phyloP scores from a whole-genome alignment of 129 eudicot species.

The Flaveria ramosissima region DNA sequence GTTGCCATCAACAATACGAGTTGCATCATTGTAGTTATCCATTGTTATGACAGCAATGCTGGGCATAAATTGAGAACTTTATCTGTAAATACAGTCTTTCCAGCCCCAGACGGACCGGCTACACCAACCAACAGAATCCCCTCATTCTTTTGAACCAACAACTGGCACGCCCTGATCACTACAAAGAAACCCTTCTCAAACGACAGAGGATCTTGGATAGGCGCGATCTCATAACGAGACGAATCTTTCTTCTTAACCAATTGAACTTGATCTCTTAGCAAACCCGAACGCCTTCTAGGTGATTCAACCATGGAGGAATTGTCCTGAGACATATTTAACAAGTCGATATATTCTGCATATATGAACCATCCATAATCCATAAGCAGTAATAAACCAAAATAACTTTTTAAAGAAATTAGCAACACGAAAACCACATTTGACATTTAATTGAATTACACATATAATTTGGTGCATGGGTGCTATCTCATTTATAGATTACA shows the following conservation, averaged over 20 bases:
- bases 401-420: neutral
- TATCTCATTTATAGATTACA: neutral
- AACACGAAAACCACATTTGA: slow-evolving; percentile 5
- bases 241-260: slow-evolving; percentile 76
- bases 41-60: slow-evolving; percentile 84
- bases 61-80: slow-evolving; percentile 81
- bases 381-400: slow-evolving; percentile 7
- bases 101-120: slow-evolving; percentile 99
- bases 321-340: slow-evolving; percentile 54
- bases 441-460: neutral
- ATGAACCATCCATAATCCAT: neutral
- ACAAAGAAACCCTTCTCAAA: slow-evolving; percentile 95
- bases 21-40: slow-evolving; percentile 94
- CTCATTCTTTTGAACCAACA: slow-evolving; percentile 85
- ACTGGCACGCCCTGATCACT: slow-evolving; percentile 91
- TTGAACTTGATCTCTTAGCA: slow-evolving; percentile 93
- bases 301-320: slow-evolving; percentile 52
- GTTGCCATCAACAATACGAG: slow-evolving; percentile 90
- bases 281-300: slow-evolving; percentile 80
- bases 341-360: slow-evolving; percentile 22
- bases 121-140: slow-evolving; percentile 90
- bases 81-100: slow-evolving; percentile 89
- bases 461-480: neutral
- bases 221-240: slow-evolving; percentile 80
- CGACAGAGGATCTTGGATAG: slow-evolving; percentile 70